Evolutionary conservation across 139 green algal species (phyloP), one percentile per base, ranked within the genome.

Genomic region (Micractinium sp.): DNA sequence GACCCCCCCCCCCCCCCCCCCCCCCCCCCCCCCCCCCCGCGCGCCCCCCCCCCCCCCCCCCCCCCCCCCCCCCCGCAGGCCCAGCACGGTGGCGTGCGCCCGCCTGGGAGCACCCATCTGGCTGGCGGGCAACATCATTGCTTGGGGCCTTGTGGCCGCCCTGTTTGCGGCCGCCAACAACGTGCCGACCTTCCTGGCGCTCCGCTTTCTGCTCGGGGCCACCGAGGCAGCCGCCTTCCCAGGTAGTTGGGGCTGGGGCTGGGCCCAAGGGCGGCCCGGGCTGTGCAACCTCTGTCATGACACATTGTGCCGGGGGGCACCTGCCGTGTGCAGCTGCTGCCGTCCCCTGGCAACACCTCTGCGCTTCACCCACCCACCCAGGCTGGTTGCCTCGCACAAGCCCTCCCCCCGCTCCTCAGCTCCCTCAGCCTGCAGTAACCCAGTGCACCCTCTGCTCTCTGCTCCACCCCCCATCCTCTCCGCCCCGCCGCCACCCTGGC

Each of bases 181-280:
- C 53, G 41, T 89, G 9, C 41, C 89, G 23, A 69, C 88, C 18
- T 97, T 97, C 79, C 93, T 95, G 79, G 78, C 91, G 9, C 90
- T 98, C 81, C 91, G 96, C 27, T 88, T 98, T 61, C 85, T 95
- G 86, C 93, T 98, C 76, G 96, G 96, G 7, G 82, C 93, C 35
- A 89, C 94, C 27, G 96, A 98, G 88, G 87, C 89, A 3, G 94
- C 94, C 2, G 94, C 94, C 18, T 98, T 98, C 81, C 96, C 96
- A 3, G 82, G 82, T 20, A 92, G 39, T 38, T 12, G 53, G 20
- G 93, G 29, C 86, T 92, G 60, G 14, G 16, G 14, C 15, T 67
- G 60, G 15, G 60, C 60, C 15, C 60, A 67, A n/a, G n/a, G n/a
- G n/a, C n/a, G n/a, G n/a, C n/a, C n/a, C n/a, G n/a, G n/a, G n/a